Percentiles rank a stretch among this genome's conserved stretches.
Evolutionary conservation across 1,284 basidiomycete species (phyloP).

Genomic region (Dichomitus squalens): DNA sequence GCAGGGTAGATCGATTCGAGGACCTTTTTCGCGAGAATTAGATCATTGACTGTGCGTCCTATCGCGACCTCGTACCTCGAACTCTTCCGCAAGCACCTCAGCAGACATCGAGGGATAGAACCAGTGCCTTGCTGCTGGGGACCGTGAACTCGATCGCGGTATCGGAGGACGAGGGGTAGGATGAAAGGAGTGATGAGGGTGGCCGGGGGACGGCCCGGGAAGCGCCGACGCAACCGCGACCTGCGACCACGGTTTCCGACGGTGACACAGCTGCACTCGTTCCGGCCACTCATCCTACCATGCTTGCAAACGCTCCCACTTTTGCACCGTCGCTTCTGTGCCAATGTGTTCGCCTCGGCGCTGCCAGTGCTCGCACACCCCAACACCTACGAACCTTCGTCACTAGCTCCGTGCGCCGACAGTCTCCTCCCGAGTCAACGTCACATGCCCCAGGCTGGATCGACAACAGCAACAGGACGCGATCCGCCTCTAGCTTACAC

Average conservation of each 20-base stretch:
- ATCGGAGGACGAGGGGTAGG: neutral
- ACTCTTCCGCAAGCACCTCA: slow-evolving; percentile 76
- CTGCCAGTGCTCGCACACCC: neutral
- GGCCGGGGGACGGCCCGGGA: slow-evolving; percentile 10
- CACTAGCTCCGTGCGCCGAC: neutral
- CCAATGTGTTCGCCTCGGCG: slow-evolving; percentile 5
- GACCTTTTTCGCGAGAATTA: slow-evolving; percentile 55
- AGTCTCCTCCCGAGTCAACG: neutral
- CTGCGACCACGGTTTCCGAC: neutral
- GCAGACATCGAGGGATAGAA: slow-evolving; percentile 49
- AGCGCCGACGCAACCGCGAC: neutral
- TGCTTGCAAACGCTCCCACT: slow-evolving; percentile 9
- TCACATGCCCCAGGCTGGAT: neutral
- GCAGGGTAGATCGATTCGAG: slow-evolving; percentile 95
- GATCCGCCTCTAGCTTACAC: neutral
- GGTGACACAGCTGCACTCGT: neutral
- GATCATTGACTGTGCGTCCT: slow-evolving; percentile 2
- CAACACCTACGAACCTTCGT: neutral
- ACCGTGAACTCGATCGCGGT: slow-evolving; percentile 4
- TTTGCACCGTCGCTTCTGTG: neutral
- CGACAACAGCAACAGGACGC: neutral
- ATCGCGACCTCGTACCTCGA: slow-evolving; percentile 65
- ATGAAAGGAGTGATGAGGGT: neutral
- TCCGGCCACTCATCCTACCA: neutral
- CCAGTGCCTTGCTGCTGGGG: neutral